A percentile compares a stretch with the other conserved stretches of the same genome.
Evolutionary conservation across 2,329 filamentous ascomycete species (phyloP).

Genomic region (Colletotrichum cordylinicola): DNA sequence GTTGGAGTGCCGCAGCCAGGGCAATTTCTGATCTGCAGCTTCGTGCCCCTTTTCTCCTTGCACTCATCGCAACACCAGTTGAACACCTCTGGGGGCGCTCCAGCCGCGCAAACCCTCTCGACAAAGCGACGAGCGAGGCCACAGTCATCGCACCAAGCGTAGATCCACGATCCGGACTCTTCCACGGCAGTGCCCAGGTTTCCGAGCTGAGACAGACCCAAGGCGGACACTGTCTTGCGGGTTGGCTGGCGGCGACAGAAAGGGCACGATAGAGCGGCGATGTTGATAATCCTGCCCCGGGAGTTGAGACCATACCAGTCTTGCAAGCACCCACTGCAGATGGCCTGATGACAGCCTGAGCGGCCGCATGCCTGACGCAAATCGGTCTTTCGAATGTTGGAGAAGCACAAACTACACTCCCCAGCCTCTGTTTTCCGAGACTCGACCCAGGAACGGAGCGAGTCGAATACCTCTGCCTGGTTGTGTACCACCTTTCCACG

Average conservation of each 20-base stretch:
- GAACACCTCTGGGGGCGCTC: slow-evolving; percentile 38
- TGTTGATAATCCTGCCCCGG: slow-evolving; percentile 49
- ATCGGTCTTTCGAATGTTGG: slow-evolving; percentile 34
- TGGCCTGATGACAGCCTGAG: slow-evolving; percentile 45
- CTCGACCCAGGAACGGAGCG: slow-evolving; percentile 41
- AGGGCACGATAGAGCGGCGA: slow-evolving; percentile 52
- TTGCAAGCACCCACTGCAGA: slow-evolving; percentile 45
- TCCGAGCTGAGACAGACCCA: slow-evolving; percentile 42
- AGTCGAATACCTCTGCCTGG: slow-evolving; percentile 33
- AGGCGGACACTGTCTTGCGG: slow-evolving; percentile 38
- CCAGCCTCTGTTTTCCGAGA: slow-evolving; percentile 42
- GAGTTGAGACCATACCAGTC: slow-evolving; percentile 54
- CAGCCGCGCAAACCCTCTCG: slow-evolving; percentile 49
- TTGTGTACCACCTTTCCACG: slow-evolving; percentile 50
- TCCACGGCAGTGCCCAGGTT: slow-evolving; percentile 43
- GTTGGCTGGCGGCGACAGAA: slow-evolving; percentile 53
- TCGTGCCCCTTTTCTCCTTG: slow-evolving; percentile 20
- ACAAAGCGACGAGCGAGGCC: slow-evolving; percentile 44
- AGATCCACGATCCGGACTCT: slow-evolving; percentile 48
- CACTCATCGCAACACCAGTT: slow-evolving; percentile 50
- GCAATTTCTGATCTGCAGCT: slow-evolving; percentile 32
- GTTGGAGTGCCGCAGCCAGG: slow-evolving; percentile 42
- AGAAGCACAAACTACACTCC: slow-evolving; percentile 53
- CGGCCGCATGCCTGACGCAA: slow-evolving; percentile 51
- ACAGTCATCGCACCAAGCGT: slow-evolving; percentile 53